Evolutionary conservation across 495 filamentous ascomycete species (phyloP), one percentile per base, ranked within the genome.

Genomic region (Lasiosphaeria ovina): DNA sequence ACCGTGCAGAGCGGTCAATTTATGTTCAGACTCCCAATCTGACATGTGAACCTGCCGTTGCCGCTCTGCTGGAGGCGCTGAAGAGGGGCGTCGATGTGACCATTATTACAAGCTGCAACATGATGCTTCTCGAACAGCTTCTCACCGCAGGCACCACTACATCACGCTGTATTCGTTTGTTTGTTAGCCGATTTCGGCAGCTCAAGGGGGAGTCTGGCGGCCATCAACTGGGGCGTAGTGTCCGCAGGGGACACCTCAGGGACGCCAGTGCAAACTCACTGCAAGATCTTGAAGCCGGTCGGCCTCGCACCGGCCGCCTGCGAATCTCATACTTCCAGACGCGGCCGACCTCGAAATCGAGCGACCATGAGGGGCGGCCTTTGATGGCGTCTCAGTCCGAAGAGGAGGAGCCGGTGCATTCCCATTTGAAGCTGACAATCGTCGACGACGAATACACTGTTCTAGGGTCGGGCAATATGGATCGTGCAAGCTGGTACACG

Each of bases 51-150:
- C 78, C 85, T 0, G 79, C 88, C 14, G 69, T 89, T 1, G 65
- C 74, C 4, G 80, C 81, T 10, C 65, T 90, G 10, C 60, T 88
- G 40, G 72, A 72, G 0, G 81, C 80, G 6, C 64, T 86, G 11
- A 57, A 69, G n/a, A 77, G 87, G 3, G 86, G 88, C 3, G 80
- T 91, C 17, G 66, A 85, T 38, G 79, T 92, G 17, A 71, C 72
- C 9, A 77, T 91, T 52, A 74, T 90, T 16, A 90, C 88, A 1
- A 85, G 81, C 65, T 74, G 79, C 24, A 74, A 76, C 24, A 84
- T 91, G 76, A 91, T 92, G 89, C 45, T 86, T 12, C 65, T 90
- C 7, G 89, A 91, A 69, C 89, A 91, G 71, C 74, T 91, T 14
- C 69, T 86, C 45, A 91, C 89, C 0, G 85, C 87, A 0, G 86